These are phyloP conservation scores for Penstemon barbatus DNA, from an alignment of 257 asterid genomes.

Conservation along the genomic window DNA sequence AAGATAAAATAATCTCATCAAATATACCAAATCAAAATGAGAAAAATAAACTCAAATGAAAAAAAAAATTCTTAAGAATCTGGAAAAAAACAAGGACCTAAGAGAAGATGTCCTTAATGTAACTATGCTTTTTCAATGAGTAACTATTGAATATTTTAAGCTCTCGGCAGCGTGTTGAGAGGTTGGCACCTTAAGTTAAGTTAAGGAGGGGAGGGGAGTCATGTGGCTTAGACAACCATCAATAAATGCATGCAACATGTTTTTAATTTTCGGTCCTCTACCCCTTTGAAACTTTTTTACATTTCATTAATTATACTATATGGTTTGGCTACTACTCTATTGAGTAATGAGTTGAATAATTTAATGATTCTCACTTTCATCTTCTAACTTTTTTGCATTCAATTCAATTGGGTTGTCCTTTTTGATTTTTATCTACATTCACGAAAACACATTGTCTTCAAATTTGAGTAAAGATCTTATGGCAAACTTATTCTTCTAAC, in stretches of 20 bases:
- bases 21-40: too few relatives aligned
- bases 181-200: slow-evolving; percentile 24
- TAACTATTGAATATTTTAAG: background rate
- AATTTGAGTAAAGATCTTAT: slow-evolving; percentile 12
- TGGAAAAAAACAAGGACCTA: background rate
- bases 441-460: slow-evolving; percentile 29
- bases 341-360: background rate
- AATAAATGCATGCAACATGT: slow-evolving; percentile 27
- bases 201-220: slow-evolving; percentile 35
- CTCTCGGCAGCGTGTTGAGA: slow-evolving; percentile 28
- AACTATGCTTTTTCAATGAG: too few relatives aligned
- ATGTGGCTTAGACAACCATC: slow-evolving; percentile 31
- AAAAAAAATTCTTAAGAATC: too few relatives aligned
- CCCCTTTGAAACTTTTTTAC: slow-evolving; percentile 24
- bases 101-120: background rate
- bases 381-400: background rate
- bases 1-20: too few relatives aligned
- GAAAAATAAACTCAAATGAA: too few relatives aligned
- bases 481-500: background rate
- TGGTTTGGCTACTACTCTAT: slow-evolving; percentile 27
- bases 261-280: slow-evolving; percentile 14
- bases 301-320: slow-evolving; percentile 20
- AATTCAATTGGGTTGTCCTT: background rate
- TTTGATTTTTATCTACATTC: slow-evolving; percentile 13
- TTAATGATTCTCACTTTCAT: background rate